Evolutionary conservation across 805 yeast genomes (phyloP), one percentile per base, ranked within the genome.

Genomic region (Jamesozyma hellenica): DNA sequence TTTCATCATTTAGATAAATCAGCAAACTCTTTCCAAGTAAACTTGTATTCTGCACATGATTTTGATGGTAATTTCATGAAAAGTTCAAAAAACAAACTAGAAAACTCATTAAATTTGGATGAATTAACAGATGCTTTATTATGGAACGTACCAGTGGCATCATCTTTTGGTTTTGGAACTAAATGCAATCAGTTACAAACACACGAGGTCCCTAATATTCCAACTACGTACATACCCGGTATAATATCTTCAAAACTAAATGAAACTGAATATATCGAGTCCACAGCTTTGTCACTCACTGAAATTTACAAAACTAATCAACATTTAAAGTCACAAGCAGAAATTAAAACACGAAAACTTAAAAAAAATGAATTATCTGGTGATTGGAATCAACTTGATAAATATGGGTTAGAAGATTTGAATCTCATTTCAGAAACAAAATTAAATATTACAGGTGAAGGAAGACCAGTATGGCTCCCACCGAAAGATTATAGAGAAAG

Each of bases 381-480:
- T 21, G 17, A 29, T n/a, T 51, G 57, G 29, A 60, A 56, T 40
- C 53, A 51, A 26, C 64, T 64, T 2, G 54, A 64, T 19, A 51
- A 51, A 13, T 46, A 56, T 13, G 70, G 69, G 2, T 49, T 78
- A 36, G 86, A 79, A 40, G 84, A 80, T 52, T 56, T 74, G 43
- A 61, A 63, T 37, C 59, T 81, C 27, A 70, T 80, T 1, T 78
- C 86, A 0, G 68, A 66, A 0, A 82, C 78, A 48, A 80, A 80
- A 47, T 51, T 75, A 19, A 66, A 66, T 17, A 54, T 61, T 10
- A 56, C 78, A 26, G 68, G 79, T 35, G 74, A 72, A 29, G 73
- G 84, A 0, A 67, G 87, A 46, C 87, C 87, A 2, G 68, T 74
- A 34, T 77, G 83, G 72, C 57, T 79, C 33, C 87, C 87, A 4